Conservation (phyloP, 2,329 filamentous ascomycete genomes). For the Aspergillus sp. region DNA sequence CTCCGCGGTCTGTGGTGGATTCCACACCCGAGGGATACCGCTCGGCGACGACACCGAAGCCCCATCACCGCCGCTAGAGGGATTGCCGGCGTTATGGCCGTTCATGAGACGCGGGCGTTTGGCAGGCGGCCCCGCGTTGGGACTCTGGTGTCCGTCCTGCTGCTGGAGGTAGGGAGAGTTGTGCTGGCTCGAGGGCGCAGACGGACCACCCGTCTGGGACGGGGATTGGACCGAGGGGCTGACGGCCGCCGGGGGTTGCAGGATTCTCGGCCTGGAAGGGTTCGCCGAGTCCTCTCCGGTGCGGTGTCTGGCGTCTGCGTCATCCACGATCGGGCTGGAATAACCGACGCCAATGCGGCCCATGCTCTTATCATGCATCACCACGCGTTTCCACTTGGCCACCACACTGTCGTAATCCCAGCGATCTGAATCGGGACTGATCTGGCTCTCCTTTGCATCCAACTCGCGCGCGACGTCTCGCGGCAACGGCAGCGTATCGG, state of each 20-base stretch:
- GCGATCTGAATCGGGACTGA: conserved; percentile 32
- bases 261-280: conserved; percentile 5
- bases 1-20: conserved; percentile 17
- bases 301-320: conserved; percentile 13
- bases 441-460: conserved; percentile 32
- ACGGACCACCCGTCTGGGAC: conserved; percentile 14
- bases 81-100: conserved; percentile 11
- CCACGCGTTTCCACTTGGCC: conserved; percentile 48
- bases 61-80: conserved; percentile 1
- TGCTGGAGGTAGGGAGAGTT: conserved; percentile 29
- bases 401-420: conserved; percentile 50
- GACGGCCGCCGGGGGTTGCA: conserved; percentile 18
- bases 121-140: conserved; percentile 20
- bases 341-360: conserved; percentile 35
- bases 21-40: conserved; percentile 11
- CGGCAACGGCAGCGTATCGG: conserved; percentile 41
- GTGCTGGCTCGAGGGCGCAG: conserved; percentile 27
- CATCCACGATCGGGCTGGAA: conserved; percentile 18
- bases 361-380: conserved; percentile 45
- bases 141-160: conserved; percentile 22
- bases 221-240: conserved; percentile 27
- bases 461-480: conserved; percentile 38
- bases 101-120: conserved; percentile 40
- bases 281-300: conserved; percentile 8
- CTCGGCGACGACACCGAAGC: conserved; percentile 2